Base-by-base conservation (phyloP, 345 rosid species). In the Hibiscus tridactylites region DNA sequence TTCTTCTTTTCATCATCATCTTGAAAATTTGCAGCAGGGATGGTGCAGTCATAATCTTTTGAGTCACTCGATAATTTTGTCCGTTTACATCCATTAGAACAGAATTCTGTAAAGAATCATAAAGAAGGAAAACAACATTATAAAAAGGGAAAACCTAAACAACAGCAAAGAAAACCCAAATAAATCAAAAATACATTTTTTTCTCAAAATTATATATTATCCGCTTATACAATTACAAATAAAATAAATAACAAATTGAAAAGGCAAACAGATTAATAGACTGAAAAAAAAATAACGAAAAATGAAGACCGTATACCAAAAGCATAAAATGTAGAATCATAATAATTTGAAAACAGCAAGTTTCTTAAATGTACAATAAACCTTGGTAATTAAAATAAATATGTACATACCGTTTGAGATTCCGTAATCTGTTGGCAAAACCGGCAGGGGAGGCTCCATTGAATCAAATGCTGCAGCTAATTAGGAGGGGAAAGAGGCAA, bases 11-110 rank as follows among this genome's bases (percentile, higher is more conserved):
- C 24, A 21, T 21, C 24, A 33, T 31, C 74, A 42, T 56, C 42
- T 54, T 28, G 47, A 44, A 46, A 4, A 15, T 26, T 56, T 37
- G 16, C 15, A 11, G 71, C 37, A 66, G 76, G 62, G 17, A 65
- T 63, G 11, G 60, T 29, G 1, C 61, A 64, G 7, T 66, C 42
- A 61, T 3, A 52, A 3, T 37, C 64, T 73, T 54, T 77, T 42
- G 68, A 78, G 59, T 77, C 77, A 59, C 53, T 72, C 3, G 75
- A 78, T 9, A 66, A 26, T 75, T 76, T 83, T 44, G 76, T 71
- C 75, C 91, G 82, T 77, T 90, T 88, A 33, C 64, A 71, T 47
- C 82, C 83, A 53, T 28, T 73, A 0, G 74, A 65, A 76, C 44
- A 60, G n/a, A 31, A 29, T 46, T 81, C 93, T 84, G 77, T 72